phyloP scores from a whole-genome alignment of 2,329 filamentous ascomycete species.

The Capronia americana region DNA sequence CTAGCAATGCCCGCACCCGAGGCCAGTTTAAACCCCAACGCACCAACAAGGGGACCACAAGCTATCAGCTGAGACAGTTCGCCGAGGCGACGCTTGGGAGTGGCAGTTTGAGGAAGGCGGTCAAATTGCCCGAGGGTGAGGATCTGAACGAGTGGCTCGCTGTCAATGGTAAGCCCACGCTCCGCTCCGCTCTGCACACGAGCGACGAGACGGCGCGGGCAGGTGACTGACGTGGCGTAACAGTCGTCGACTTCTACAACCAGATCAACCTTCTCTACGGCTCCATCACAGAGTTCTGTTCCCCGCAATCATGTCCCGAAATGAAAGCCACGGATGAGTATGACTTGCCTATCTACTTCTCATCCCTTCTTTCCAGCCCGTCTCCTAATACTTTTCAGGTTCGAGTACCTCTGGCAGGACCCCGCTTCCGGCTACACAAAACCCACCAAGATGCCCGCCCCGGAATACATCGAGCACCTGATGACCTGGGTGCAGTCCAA shows the following conservation, averaged over 20 bases:
- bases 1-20: conserved; percentile 83
- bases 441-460: conserved; percentile 96
- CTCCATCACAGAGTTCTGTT: conserved; percentile 99
- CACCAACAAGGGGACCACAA: conserved; percentile 82
- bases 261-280: conserved; percentile 99
- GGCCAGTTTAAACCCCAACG: conserved; percentile 91
- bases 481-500: conserved; percentile 96
- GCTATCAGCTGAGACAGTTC: conserved; percentile 95
- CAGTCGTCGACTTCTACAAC: conserved; percentile 99
- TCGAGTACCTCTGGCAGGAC: conserved; percentile 99
- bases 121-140: conserved; percentile 95
- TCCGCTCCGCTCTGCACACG: not conserved
- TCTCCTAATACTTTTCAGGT: conserved; percentile 59
- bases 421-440: conserved; percentile 83
- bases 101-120: conserved; percentile 92
- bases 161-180: conserved; percentile 76
- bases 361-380: conserved; percentile 18
- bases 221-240: conserved; percentile 13
- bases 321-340: conserved; percentile 99
- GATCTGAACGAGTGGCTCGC: conserved; percentile 98
- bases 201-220: conserved; percentile 4
- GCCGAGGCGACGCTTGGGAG: conserved; percentile 95
- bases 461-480: conserved; percentile 95
- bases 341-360: conserved; percentile 41
- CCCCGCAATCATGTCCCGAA: conserved; percentile 92